A percentile compares a stretch with the other conserved stretches of the same genome.
These are phyloP conservation scores for Claviceps arundinis DNA, from an alignment of 2,329 filamentous ascomycete species.

Conservation along the genomic window DNA sequence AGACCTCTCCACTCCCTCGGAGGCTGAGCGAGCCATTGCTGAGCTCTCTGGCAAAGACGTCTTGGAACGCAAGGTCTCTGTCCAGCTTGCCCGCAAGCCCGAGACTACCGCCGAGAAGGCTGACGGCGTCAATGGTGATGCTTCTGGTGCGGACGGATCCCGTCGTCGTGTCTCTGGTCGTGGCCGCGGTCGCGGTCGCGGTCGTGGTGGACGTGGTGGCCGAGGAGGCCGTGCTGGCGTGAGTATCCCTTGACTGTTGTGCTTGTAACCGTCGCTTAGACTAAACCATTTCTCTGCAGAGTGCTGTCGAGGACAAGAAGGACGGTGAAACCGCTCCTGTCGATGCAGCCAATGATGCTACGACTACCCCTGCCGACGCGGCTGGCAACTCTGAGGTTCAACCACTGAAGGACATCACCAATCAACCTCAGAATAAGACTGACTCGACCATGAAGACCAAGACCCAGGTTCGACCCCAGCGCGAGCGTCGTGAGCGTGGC, in stretches of 20 bases:
- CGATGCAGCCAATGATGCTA: conserved; percentile 29
- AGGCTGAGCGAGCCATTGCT: conserved; percentile 88
- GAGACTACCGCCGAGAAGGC: conserved; percentile 69
- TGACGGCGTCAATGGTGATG: conserved; percentile 66
- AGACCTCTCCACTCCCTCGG: conserved; percentile 84
- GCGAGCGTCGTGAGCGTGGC: conserved; percentile 67
- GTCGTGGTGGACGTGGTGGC: conserved; percentile 51
- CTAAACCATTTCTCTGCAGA: conserved; percentile 10
- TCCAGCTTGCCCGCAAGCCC: conserved; percentile 95
- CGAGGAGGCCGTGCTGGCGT: conserved; percentile 38
- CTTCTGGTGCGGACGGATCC: conserved; percentile 51
- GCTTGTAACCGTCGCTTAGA: conserved; percentile 26
- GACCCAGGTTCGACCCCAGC: conserved; percentile 39
- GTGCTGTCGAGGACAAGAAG: conserved; percentile 30
- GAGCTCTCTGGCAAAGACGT: conserved; percentile 97
- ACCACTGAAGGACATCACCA: conserved; percentile 49
- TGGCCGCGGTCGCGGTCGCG: conserved; percentile 56
- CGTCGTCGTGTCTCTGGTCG: conserved; percentile 50
- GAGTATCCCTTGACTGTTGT: conserved; percentile 9
- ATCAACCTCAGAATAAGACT: conserved; percentile 39
- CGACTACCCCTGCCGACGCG: conserved; percentile 31
- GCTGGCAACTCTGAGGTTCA: conserved; percentile 38
- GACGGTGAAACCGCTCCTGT: conserved; percentile 27
- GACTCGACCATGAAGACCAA: conserved; percentile 48
- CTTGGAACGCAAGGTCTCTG: conserved; percentile 95